Evolutionary conservation across 441 rosid genomes (phyloP), one percentile per base, ranked within the genome.

Genomic region (Raphanus hybrid): DNA sequence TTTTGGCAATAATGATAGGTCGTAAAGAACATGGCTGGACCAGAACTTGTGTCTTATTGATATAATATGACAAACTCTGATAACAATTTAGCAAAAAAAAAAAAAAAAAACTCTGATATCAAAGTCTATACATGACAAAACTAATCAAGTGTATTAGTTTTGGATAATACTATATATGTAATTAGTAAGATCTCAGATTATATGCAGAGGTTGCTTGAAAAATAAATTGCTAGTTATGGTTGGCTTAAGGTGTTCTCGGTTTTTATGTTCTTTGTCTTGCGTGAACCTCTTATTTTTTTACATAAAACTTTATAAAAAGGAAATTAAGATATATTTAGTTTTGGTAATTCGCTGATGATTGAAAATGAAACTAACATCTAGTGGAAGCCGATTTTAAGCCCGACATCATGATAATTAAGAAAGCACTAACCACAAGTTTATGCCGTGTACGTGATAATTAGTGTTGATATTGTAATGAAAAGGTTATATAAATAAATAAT

Each of bases 251-350:
- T 37, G 74, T 59, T 62, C 34, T 62, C 50, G 35, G 71, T 57
- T 74, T 78, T 74, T 68, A 79, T 69, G 67, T 79, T 34, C 78
- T 74, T 69, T 74, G 67, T 69, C 71, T 79, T 79, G 57, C 76
- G 68, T 65, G 63, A 66, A 27, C 34, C 32, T 35, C 1, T 27
- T 66, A 23, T 67, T 55, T 57, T 57, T 48, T 58, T 43, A 20
- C 8, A 34, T 12, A 52, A 23, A 27, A 54, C 59, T 54, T 27
- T 67, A 8, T 37, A 37, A 37, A 15, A 16, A 8, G 60, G 20
- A 50, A 50, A 55, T 6, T 15, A 52, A 15, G 58, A 52, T 52
- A 3, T 52, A 52, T 52, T 50, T 50, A 20, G 2, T 57, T 32
- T 58, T 74, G 11, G 65, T 55, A 75, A 27, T 57, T 43, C 62